Conservation (phyloP, 495 filamentous ascomycete species). For the Rusavskia elegans region DNA sequence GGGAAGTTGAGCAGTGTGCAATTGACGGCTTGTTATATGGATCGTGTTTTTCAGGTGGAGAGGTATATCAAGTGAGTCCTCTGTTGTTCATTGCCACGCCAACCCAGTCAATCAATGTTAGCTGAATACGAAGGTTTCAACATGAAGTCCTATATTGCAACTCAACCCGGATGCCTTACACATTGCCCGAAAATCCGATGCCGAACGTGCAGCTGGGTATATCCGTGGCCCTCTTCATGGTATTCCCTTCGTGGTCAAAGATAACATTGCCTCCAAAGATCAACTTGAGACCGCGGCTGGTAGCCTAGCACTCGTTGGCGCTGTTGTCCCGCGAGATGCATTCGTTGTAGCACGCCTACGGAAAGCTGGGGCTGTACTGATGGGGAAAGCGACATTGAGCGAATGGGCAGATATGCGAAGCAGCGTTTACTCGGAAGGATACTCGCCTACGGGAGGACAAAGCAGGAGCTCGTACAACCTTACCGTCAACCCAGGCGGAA, state of each 20-base stretch:
- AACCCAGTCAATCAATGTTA: background rate
- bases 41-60: slow-evolving; percentile 36
- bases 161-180: slow-evolving; percentile 43
- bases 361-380: slow-evolving; percentile 46
- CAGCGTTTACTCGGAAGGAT: slow-evolving; percentile 55
- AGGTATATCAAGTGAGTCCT: slow-evolving; percentile 42
- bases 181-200: slow-evolving; percentile 43
- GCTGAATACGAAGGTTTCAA: background rate
- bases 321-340: slow-evolving; percentile 49
- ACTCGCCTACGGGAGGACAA: slow-evolving; percentile 50
- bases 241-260: slow-evolving; percentile 59
- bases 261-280: slow-evolving; percentile 58
- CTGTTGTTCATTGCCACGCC: background rate
- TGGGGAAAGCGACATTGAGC: slow-evolving; percentile 53
- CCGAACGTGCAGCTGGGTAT: slow-evolving; percentile 35
- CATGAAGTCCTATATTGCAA: slow-evolving; percentile 36
- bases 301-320: slow-evolving; percentile 44
- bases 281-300: slow-evolving; percentile 51
- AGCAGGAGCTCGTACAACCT: slow-evolving; percentile 50
- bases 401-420: slow-evolving; percentile 67
- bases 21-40: slow-evolving; percentile 35
- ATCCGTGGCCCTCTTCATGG: slow-evolving; percentile 50
- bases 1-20: slow-evolving; percentile 31
- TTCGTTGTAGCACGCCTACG: slow-evolving; percentile 43
- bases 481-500: slow-evolving; percentile 50